Evolutionary conservation across 1,284 basidiomycete genomes (phyloP).

Genomic region (Schizophyllum commune): DNA sequence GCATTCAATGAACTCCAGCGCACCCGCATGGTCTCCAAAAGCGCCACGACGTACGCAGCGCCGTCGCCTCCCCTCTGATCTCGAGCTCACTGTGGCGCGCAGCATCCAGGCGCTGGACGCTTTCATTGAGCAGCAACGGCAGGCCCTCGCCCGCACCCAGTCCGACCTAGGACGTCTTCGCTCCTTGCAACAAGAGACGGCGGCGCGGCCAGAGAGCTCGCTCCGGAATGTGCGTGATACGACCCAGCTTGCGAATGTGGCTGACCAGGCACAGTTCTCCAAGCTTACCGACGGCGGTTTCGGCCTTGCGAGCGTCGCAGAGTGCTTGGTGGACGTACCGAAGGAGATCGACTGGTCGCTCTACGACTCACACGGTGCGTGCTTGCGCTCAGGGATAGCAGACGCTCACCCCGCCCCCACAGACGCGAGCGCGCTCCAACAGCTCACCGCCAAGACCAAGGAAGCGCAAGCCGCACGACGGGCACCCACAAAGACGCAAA

Average conservation of each 20-base stretch:
- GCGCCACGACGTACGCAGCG: slow-evolving; percentile 47
- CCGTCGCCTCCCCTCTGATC: not conserved
- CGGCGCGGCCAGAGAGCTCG: slow-evolving; percentile 23
- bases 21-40: slow-evolving; percentile 41
- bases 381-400: not conserved
- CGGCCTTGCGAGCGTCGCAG: slow-evolving; percentile 33
- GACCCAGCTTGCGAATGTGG: slow-evolving; percentile 5
- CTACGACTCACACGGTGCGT: slow-evolving; percentile 37
- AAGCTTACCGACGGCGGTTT: slow-evolving; percentile 33
- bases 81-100: slow-evolving; percentile 5
- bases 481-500: slow-evolving; percentile 27
- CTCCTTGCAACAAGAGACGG: slow-evolving; percentile 29
- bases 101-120: slow-evolving; percentile 61
- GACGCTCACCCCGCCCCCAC: not conserved
- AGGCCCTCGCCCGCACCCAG: slow-evolving; percentile 47
- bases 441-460: slow-evolving; percentile 37
- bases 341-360: slow-evolving; percentile 44
- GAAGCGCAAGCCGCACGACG: slow-evolving; percentile 26
- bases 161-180: slow-evolving; percentile 51
- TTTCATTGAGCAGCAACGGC: slow-evolving; percentile 54
- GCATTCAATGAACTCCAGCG: slow-evolving; percentile 11
- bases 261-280: slow-evolving; percentile 13
- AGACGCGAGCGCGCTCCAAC: slow-evolving; percentile 20
- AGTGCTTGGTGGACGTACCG: slow-evolving; percentile 27
- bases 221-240: slow-evolving; percentile 19